Percentiles rank a stretch among this genome's conserved stretches.
These are phyloP conservation scores for Euclidium syriacum DNA, from an alignment of 345 rosid genomes.

Conservation along the genomic window DNA sequence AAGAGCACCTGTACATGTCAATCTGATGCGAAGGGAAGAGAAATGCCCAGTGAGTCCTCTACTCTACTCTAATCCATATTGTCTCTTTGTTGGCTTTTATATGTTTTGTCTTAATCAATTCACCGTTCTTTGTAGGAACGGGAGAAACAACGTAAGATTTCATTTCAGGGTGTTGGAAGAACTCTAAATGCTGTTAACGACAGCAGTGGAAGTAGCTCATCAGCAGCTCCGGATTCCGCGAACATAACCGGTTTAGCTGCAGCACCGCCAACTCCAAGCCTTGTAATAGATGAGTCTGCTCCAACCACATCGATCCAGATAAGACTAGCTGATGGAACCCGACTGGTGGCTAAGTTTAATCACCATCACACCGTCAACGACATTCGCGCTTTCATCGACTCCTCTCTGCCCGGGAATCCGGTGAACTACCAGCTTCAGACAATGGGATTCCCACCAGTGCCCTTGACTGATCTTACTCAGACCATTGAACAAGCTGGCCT, in stretches of 20 bases:
- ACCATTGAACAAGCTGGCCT: conserved; percentile 84
- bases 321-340: conserved; percentile 81
- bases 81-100: background rate
- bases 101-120: background rate
- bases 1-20: conserved; percentile 84
- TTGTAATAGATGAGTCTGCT: conserved; percentile 52
- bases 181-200: conserved; percentile 57
- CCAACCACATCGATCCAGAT: conserved; percentile 88
- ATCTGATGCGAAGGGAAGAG: conserved; percentile 75
- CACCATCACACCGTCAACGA: conserved; percentile 61
- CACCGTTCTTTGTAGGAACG: conserved; percentile 50
- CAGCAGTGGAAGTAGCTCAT: conserved; percentile 20
- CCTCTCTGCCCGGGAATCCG: conserved; percentile 64
- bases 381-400: conserved; percentile 58
- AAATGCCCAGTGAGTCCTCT: conserved; percentile 70
- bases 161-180: conserved; percentile 95
- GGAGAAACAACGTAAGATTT: conserved; percentile 48
- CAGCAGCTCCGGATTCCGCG: conserved; percentile 17
- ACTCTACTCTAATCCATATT: conserved; percentile 1
- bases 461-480: conserved; percentile 55
- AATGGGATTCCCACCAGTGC: conserved; percentile 96
- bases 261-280: conserved; percentile 31
- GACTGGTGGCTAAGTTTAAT: conserved; percentile 64
- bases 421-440: conserved; percentile 74
- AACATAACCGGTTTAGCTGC: conserved; percentile 28